Conservation (phyloP, 2,329 filamentous ascomycete genomes). For the Xylaria hypoxylon region DNA sequence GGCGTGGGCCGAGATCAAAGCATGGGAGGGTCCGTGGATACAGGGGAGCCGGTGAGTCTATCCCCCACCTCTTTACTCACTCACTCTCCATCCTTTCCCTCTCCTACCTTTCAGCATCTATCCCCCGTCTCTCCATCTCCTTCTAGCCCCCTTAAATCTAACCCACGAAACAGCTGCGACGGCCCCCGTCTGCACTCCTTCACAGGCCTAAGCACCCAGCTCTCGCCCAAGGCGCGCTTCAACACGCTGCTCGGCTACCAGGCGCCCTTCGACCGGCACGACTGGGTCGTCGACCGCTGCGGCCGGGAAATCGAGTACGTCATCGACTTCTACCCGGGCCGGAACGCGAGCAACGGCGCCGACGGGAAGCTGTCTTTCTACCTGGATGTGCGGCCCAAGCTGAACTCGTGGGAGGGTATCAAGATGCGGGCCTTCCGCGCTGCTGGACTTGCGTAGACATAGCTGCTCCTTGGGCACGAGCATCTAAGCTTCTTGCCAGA, state of each 20-base stretch:
- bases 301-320: slow-evolving; percentile 90
- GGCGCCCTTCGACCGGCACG: slow-evolving; percentile 92
- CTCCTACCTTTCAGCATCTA: background rate
- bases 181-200: slow-evolving; percentile 89
- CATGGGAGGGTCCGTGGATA: slow-evolving; percentile 82
- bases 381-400: slow-evolving; percentile 74
- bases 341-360: slow-evolving; percentile 55
- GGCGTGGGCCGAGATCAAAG: slow-evolving; percentile 90
- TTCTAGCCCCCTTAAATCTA: too few relatives aligned
- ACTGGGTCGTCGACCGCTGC: slow-evolving; percentile 96
- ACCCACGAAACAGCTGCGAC: slow-evolving; percentile 63
- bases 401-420: slow-evolving; percentile 75
- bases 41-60: slow-evolving; percentile 65
- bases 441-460: slow-evolving; percentile 59
- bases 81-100: background rate
- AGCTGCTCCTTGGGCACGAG: too few relatives aligned
- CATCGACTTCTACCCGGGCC: slow-evolving; percentile 95
- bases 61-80: background rate
- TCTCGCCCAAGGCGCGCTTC: slow-evolving; percentile 86
- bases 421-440: slow-evolving; percentile 71
- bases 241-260: slow-evolving; percentile 90
- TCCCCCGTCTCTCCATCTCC: too few relatives aligned
- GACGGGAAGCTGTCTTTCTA: slow-evolving; percentile 69
- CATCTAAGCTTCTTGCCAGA: background rate
- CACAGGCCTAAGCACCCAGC: slow-evolving; percentile 73